Evolutionary conservation across 1,139 yeast species (phyloP).

Genomic region (Pichia sp.): DNA sequence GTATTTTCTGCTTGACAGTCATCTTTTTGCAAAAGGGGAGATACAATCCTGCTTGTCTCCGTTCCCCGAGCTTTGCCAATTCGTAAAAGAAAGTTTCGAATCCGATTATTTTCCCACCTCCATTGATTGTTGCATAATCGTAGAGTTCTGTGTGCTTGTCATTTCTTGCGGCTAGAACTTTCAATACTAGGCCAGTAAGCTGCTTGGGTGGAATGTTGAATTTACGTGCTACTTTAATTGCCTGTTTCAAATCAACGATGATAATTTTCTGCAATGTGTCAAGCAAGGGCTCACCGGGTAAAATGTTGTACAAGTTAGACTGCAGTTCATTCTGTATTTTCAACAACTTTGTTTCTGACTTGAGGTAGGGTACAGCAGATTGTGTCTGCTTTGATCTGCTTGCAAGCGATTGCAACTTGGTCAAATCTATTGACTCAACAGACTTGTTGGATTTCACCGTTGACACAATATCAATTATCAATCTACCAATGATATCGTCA

Average conservation of each 20-base stretch:
- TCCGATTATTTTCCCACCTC: constrained; percentile 60
- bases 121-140: constrained; percentile 41
- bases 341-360: constrained; percentile 18
- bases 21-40: constrained; percentile 36
- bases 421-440: not conserved
- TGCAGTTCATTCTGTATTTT: constrained; percentile 21
- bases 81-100: constrained; percentile 59
- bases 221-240: constrained; percentile 52
- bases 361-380: constrained; percentile 6
- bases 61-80: constrained; percentile 47
- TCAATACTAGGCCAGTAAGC: constrained; percentile 58
- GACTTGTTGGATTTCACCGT: not conserved
- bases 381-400: not conserved
- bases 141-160: constrained; percentile 59
- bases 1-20: constrained; percentile 41
- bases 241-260: constrained; percentile 54
- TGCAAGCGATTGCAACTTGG: constrained; percentile 3
- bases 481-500: constrained; percentile 46
- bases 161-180: constrained; percentile 40
- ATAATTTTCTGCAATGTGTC: constrained; percentile 55
- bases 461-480: constrained; percentile 29
- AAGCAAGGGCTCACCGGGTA: constrained; percentile 40
- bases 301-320: constrained; percentile 46
- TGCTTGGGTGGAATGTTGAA: constrained; percentile 62
- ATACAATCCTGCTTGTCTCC: constrained; percentile 39